phyloP scores from a whole-genome alignment of 257 asterid species.

The Mentha longifolia region DNA sequence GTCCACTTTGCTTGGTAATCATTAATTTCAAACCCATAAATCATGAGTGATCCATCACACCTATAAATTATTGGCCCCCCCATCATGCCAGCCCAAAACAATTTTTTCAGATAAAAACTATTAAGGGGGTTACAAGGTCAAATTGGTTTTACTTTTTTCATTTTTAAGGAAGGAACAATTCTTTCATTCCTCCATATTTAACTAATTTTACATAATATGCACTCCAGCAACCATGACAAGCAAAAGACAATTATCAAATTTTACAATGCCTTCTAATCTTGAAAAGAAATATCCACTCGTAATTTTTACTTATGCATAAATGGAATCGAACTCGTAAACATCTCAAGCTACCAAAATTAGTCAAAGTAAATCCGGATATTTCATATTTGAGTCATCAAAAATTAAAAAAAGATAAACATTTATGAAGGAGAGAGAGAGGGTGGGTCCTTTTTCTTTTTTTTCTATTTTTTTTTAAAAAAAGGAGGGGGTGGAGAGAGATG shows the following conservation, averaged over 20 bases:
- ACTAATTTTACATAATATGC: not conserved
- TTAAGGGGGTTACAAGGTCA: not conserved
- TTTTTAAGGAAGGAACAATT: not conserved
- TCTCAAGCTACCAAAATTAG: not conserved
- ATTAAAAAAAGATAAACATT: not conserved
- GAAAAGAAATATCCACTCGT: not conserved
- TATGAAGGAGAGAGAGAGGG: not conserved
- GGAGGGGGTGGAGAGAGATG: not conserved
- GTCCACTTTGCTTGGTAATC: slow-evolving; percentile 39
- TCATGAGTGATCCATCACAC: slow-evolving; percentile 46
- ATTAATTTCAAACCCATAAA: slow-evolving; percentile 37
- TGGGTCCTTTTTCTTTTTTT: too few species aligned
- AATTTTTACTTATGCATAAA: too few species aligned
- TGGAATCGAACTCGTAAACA: not conserved
- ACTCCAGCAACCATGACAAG: not conserved
- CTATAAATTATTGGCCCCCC: slow-evolving; percentile 35
- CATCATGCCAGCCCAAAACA: slow-evolving; percentile 36
- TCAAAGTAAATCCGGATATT: not conserved
- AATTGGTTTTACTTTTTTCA: not conserved
- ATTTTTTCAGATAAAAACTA: not conserved
- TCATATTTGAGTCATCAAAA: not conserved
- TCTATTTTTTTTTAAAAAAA: too few species aligned
- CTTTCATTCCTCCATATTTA: not conserved
- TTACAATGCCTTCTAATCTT: not conserved
- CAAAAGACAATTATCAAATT: not conserved